Evolutionary conservation across 495 filamentous ascomycete genomes (phyloP), one percentile per base, ranked within the genome.

Genomic region (Lindgomyces ingoldianus): DNA sequence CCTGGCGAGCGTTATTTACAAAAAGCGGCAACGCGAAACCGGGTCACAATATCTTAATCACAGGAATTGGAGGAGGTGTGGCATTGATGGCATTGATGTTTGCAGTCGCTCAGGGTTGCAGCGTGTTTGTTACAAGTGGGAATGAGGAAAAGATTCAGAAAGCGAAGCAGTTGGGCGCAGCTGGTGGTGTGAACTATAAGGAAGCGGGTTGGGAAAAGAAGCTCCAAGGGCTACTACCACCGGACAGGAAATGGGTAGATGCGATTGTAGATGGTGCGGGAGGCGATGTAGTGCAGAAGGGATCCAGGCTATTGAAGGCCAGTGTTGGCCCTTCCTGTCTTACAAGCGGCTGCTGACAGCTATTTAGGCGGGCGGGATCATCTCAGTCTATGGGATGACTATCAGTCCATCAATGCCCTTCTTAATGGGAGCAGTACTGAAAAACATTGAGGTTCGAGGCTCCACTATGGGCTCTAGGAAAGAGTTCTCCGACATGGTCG

Each of bases 1-100:
- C 80, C 11, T 97, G 90, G 89, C 79, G 93, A 33, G 92, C 93
- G 0, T 75, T 92, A 55, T 81, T 92, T 21, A 87, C 80, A 1
- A 97, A 78, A 70, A 62, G 55, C 3, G 69, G 67, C 25, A 73
- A 75, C 64, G 76, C 73, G 70, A 65, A 62, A 70, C 62, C 69
- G 3, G 76, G 76, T 12, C 52, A 64, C 33, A 79, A 77, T 57
- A 69, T 79, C 1, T 47, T 79, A 56, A 65, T 79, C 21, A 79
- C 76, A 24, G 76, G 76, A 9, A 77, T 79, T 70, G 76, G 76
- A 12, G 76, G 76, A 3, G 76, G 76, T 22, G 76, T 79, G 14
- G 76, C 76, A 48, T 42, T 79, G 4, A 77, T 79, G 75, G 76
- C 70, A 53, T 60, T 77, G 64, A 33, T 73, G 50, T 77, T 76